These are phyloP conservation scores for Blastobotrys attinorum DNA, from an alignment of 805 yeast species.

Conservation along the genomic window DNA sequence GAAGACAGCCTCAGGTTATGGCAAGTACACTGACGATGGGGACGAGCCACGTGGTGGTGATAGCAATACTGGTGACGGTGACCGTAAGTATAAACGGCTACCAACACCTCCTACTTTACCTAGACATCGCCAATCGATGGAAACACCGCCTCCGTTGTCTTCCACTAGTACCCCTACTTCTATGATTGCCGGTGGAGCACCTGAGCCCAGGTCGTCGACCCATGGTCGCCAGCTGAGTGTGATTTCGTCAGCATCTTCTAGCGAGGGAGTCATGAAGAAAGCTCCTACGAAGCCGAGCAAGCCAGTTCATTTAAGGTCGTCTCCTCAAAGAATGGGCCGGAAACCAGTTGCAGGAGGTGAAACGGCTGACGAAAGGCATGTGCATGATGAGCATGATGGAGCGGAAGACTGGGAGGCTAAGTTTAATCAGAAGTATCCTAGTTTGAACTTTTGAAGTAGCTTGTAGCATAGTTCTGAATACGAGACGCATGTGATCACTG, in stretches of 20 bases:
- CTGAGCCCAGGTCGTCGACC: too few species aligned
- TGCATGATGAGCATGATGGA: slow-evolving; percentile 2
- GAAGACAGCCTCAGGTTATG: slow-evolving; percentile 76
- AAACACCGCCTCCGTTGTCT: slow-evolving; percentile 5
- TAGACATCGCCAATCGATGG: not conserved
- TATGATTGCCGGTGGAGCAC: not conserved
- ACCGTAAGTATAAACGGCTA: too few species aligned
- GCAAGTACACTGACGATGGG: slow-evolving; percentile 50
- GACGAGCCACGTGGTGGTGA: slow-evolving; percentile 6
- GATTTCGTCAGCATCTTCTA: slow-evolving; percentile 13
- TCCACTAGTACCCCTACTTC: not conserved
- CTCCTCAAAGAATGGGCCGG: slow-evolving; percentile 1
- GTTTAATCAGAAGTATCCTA: slow-evolving; percentile 23
- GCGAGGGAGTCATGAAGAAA: slow-evolving; percentile 8
- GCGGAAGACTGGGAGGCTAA: slow-evolving; percentile 21
- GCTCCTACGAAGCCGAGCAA: slow-evolving; percentile 17
- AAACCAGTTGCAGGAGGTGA: not conserved
- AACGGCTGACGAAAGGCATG: not conserved
- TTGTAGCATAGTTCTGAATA: not conserved
- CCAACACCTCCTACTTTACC: not conserved
- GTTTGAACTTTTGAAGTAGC: slow-evolving; percentile 11
- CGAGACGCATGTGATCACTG: too few species aligned
- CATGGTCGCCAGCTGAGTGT: slow-evolving; percentile 13
- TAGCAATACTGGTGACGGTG: not conserved
- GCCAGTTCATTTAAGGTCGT: slow-evolving; percentile 21